Conservation (phyloP, 495 filamentous ascomycete species). For the Penicillium flavigenum region DNA sequence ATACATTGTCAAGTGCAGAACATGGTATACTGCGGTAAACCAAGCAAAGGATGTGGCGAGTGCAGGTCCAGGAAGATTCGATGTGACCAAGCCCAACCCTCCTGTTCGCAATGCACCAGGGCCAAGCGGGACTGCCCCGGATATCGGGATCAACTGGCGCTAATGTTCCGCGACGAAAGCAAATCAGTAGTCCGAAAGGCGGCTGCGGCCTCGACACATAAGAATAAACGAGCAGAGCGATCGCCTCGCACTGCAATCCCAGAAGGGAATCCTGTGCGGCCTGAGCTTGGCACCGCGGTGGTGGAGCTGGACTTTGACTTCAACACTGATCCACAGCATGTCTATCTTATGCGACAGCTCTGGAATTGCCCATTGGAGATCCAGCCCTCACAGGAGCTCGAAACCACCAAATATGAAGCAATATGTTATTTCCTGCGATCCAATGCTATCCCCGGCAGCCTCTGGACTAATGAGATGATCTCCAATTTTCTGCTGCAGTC, state of each 20-base stretch:
- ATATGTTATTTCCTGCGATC: conserved; percentile 46
- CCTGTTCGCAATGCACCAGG: conserved; percentile 68
- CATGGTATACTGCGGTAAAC: conserved; percentile 77
- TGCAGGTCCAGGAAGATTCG: conserved; percentile 66
- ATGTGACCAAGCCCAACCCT: conserved; percentile 63
- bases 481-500: conserved; percentile 26
- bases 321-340: conserved; percentile 21
- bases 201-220: conserved; percentile 33
- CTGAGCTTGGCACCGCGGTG: conserved; percentile 1
- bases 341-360: conserved; percentile 6
- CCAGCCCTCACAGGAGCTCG: conserved; percentile 25
- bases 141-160: conserved; percentile 65
- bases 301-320: conserved; percentile 23
- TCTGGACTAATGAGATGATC: conserved; percentile 33
- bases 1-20: neutral
- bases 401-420: conserved; percentile 37
- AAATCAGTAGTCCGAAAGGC: conserved; percentile 65
- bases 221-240: conserved; percentile 13
- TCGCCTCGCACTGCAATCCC: conserved; percentile 23
- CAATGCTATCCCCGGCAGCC: conserved; percentile 38
- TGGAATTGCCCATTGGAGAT: conserved; percentile 22
- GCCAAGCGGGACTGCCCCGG: conserved; percentile 65
- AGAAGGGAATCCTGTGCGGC: conserved; percentile 18
- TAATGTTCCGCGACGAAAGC: conserved; percentile 75
- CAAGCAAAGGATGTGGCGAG: conserved; percentile 70